These are phyloP conservation scores for Paraphoma sp. DNA, from an alignment of 2,329 filamentous ascomycete genomes.

Conservation along the genomic window DNA sequence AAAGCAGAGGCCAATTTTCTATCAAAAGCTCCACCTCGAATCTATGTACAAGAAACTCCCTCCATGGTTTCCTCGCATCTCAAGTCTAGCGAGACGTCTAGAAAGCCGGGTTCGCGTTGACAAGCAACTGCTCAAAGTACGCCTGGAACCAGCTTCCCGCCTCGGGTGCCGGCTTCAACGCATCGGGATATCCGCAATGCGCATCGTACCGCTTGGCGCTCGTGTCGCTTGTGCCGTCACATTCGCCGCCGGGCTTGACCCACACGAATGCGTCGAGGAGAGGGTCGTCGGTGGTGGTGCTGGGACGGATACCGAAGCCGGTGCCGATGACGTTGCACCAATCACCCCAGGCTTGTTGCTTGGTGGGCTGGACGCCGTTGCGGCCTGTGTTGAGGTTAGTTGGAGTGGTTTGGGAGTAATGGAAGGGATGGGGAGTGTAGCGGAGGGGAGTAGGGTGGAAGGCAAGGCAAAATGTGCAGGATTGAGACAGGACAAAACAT, in stretches of 20 bases:
- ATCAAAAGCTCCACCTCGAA: neutral
- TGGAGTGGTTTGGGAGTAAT: neutral
- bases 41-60: neutral
- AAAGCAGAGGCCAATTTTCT: too few relatives aligned
- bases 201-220: conserved; percentile 58
- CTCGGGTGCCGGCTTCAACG: conserved; percentile 69
- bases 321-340: conserved; percentile 71
- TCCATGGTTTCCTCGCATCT: neutral
- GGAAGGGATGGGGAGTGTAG: too few relatives aligned
- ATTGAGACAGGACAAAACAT: neutral
- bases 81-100: neutral
- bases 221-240: conserved; percentile 51
- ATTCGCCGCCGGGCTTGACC: conserved; percentile 69
- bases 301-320: conserved; percentile 67
- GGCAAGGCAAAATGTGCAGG: too few relatives aligned
- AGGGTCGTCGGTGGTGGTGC: conserved; percentile 64
- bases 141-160: conserved; percentile 70
- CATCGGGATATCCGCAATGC: conserved; percentile 60
- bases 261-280: conserved; percentile 72
- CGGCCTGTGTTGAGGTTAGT: conserved; percentile 42
- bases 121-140: conserved; percentile 38
- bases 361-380: conserved; percentile 65
- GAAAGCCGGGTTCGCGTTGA: conserved; percentile 36
- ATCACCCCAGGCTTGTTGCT: conserved; percentile 63
- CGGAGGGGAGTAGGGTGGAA: too few relatives aligned